Conservation (phyloP, 495 filamentous ascomycete species). For the Darksidea phi region DNA sequence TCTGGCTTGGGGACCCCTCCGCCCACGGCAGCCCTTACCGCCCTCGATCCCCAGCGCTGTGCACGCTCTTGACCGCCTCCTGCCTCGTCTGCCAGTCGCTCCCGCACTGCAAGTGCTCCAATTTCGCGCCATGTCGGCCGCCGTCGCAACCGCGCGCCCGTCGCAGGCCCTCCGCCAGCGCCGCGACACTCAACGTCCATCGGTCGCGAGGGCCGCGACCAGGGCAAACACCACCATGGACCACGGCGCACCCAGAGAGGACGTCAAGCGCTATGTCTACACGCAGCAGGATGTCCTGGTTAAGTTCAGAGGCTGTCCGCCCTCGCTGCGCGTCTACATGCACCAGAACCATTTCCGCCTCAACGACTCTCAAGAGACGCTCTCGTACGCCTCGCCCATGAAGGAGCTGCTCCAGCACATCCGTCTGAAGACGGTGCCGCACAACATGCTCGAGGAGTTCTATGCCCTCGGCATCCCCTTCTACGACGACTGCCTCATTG, state of each 20-base stretch:
- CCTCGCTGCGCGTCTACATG: conserved; percentile 83
- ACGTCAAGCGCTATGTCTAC: conserved; percentile 32
- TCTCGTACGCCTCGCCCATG: conserved; percentile 89
- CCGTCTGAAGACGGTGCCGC: conserved; percentile 62
- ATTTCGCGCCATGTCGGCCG: conserved; percentile 19
- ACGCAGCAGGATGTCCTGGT: conserved; percentile 74
- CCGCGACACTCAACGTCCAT: conserved; percentile 37
- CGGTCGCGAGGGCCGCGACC: conserved; percentile 25
- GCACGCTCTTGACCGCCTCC: too few species aligned
- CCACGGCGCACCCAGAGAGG: conserved; percentile 19
- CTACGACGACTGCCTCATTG: conserved; percentile 92
- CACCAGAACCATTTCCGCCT: conserved; percentile 85
- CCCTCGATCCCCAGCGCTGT: too few species aligned
- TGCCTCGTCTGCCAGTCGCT: too few species aligned
- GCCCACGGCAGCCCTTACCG: too few species aligned
- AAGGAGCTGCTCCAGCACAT: conserved; percentile 77
- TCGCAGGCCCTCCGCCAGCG: conserved; percentile 36
- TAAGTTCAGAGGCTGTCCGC: conserved; percentile 72
- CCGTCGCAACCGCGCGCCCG: conserved; percentile 17
- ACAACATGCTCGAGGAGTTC: conserved; percentile 72
- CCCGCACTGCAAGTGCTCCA: too few species aligned
- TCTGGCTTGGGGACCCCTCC: too few species aligned
- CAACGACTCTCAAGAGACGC: conserved; percentile 90
- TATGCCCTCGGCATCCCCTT: conserved; percentile 67
- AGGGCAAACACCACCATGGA: conserved; percentile 25